These are phyloP conservation scores for Triticum turgidum DNA, from an alignment of 176 grass and related monocot genomes.

Conservation along the genomic window DNA sequence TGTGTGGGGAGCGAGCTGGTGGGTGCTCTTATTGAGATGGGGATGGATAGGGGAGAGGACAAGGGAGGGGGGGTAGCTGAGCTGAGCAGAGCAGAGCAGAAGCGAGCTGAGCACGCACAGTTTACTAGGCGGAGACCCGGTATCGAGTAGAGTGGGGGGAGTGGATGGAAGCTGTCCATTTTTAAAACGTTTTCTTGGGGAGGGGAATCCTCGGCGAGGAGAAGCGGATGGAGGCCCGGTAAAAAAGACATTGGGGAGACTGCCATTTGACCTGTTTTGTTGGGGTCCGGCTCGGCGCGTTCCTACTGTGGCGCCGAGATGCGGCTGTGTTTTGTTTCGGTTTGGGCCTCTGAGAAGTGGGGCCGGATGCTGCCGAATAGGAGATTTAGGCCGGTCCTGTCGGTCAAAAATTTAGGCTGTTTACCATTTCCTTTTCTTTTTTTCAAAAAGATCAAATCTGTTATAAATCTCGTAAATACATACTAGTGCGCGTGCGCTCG, in stretches of 20 bases:
- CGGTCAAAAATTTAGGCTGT: background rate
- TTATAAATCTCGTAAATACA: no score
- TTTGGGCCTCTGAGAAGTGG: background rate
- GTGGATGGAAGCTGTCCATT: background rate
- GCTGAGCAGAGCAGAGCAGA: background rate
- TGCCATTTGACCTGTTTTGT: background rate
- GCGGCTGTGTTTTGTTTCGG: background rate
- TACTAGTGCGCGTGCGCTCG: no score
- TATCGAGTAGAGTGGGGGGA: background rate
- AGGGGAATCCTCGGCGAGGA: background rate
- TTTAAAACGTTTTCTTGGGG: background rate
- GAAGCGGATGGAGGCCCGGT: background rate
- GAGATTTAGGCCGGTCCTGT: background rate
- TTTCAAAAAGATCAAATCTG: no score
- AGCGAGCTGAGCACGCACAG: background rate
- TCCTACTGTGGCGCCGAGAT: background rate
- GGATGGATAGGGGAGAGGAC: background rate
- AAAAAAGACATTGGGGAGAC: background rate
- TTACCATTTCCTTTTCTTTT: no score
- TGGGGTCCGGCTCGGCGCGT: no score
- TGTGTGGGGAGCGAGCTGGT: constrained; percentile 4
- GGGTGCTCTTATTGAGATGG: constrained; percentile 24
- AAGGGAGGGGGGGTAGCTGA: constrained; percentile 7
- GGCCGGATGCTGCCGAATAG: background rate
- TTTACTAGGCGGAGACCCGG: background rate